Conservation (phyloP, 306 rosid genomes). For the Casuarina glauca region DNA sequence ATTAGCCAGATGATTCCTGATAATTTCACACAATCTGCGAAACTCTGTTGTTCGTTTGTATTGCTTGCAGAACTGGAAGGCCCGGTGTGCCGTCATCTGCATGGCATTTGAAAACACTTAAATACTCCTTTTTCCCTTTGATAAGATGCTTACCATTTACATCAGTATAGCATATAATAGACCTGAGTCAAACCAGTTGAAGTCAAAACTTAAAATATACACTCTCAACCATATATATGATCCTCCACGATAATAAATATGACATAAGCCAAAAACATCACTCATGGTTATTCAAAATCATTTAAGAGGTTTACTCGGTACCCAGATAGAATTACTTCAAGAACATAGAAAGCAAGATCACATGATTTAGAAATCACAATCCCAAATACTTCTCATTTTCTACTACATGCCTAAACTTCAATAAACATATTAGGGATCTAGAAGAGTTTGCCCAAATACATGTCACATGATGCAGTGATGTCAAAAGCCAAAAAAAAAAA, state of each 20-base stretch:
- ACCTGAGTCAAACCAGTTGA: background rate
- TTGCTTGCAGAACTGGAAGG: slow-evolving; percentile 98
- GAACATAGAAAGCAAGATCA: background rate
- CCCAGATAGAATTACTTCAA: background rate
- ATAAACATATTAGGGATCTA: background rate
- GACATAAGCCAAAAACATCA: background rate
- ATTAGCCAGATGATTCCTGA: slow-evolving; percentile 82
- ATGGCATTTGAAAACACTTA: slow-evolving; percentile 11
- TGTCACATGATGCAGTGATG: background rate
- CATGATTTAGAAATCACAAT: background rate
- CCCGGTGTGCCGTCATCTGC: slow-evolving; percentile 99
- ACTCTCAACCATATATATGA: background rate
- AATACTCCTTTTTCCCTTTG: background rate
- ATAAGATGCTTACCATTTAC: background rate
- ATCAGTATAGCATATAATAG: background rate
- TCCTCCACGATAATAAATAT: background rate
- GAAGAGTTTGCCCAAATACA: background rate
- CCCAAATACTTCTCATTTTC: background rate
- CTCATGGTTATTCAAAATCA: too few species aligned
- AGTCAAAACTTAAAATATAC: background rate
- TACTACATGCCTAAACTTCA: background rate
- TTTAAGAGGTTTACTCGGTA: too few species aligned
- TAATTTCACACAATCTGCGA: slow-evolving; percentile 90
- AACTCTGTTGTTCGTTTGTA: slow-evolving; percentile 93
- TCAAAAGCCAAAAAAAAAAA: background rate